Percentiles rank a stretch among this genome's conserved stretches.
Evolutionary conservation across 2,329 filamentous ascomycete species (phyloP).

Genomic region (Cladobotryum protrusum): DNA sequence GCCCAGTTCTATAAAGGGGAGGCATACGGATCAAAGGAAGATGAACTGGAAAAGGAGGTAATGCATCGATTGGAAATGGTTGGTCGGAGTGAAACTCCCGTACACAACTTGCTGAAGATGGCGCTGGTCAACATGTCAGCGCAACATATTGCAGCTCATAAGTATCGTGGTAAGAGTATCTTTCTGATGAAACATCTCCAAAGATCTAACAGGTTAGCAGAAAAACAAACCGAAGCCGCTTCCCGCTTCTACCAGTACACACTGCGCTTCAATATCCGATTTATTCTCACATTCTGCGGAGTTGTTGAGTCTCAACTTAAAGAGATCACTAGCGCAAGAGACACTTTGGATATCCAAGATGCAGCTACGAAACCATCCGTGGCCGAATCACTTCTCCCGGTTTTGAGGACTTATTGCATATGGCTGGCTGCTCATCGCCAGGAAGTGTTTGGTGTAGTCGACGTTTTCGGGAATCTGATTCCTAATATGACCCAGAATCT

Average conservation of each 20-base stretch:
- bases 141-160: constrained; percentile 57
- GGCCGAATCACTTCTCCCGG: constrained; percentile 41
- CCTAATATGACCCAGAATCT: constrained; percentile 42
- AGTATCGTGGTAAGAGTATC: constrained; percentile 26
- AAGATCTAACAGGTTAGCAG: constrained; percentile 21
- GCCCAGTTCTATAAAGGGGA: constrained; percentile 76
- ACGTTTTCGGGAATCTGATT: constrained; percentile 39
- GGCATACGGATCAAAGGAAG: constrained; percentile 56
- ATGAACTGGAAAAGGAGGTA: constrained; percentile 81
- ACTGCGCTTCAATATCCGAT: constrained; percentile 71
- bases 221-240: constrained; percentile 39
- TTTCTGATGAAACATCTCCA: neutral
- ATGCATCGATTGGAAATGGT: constrained; percentile 69
- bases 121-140: constrained; percentile 81
- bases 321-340: constrained; percentile 17
- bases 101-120: constrained; percentile 67
- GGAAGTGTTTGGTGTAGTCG: constrained; percentile 41
- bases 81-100: constrained; percentile 61
- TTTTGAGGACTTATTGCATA: constrained; percentile 47
- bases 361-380: constrained; percentile 28
- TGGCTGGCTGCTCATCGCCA: constrained; percentile 45
- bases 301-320: constrained; percentile 63
- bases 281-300: constrained; percentile 65
- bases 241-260: constrained; percentile 56
- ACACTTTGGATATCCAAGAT: constrained; percentile 16